Conservation (phyloP, 1,284 basidiomycete species). For the Ustilago trichophora region DNA sequence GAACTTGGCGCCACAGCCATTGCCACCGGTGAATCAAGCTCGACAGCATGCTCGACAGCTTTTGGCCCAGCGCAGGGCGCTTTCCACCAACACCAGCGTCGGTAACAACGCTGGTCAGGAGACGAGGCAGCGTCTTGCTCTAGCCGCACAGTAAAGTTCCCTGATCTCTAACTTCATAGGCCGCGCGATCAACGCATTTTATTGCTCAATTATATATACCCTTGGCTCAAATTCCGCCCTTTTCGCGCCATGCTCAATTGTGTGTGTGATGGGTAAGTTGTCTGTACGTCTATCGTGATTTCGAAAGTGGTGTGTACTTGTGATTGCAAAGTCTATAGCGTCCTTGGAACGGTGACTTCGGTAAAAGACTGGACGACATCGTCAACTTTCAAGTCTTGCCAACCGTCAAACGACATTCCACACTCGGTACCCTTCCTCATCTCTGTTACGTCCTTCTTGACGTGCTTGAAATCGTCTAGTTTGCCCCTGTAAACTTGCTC, state of each 20-base stretch:
- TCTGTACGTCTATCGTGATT: too few relatives aligned
- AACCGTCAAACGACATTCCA: conserved; percentile 78
- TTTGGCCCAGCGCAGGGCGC: conserved; percentile 8
- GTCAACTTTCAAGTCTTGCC: conserved; percentile 74
- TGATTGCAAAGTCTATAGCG: too few relatives aligned
- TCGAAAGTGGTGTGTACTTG: too few relatives aligned
- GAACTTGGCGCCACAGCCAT: not conserved
- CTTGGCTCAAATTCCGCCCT: too few relatives aligned
- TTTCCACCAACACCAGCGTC: not conserved
- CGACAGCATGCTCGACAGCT: conserved; percentile 16
- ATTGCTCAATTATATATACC: not conserved
- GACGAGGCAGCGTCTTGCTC: conserved; percentile 1
- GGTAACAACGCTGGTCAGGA: too few relatives aligned
- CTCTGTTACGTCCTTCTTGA: conserved; percentile 89
- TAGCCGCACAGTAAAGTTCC: too few relatives aligned
- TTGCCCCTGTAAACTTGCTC: conserved; percentile 71
- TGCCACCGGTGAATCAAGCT: conserved; percentile 6
- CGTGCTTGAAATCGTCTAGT: conserved; percentile 84
- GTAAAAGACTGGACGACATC: conserved; percentile 78
- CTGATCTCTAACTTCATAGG: too few relatives aligned
- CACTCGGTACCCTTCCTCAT: conserved; percentile 92
- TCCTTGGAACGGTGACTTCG: conserved; percentile 56
- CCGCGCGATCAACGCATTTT: too few relatives aligned
- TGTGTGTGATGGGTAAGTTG: too few relatives aligned
- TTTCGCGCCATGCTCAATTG: too few relatives aligned